phyloP scores from a whole-genome alignment of 371 early-diverging fungal genomes.

The Lichtheimia ramosa region DNA sequence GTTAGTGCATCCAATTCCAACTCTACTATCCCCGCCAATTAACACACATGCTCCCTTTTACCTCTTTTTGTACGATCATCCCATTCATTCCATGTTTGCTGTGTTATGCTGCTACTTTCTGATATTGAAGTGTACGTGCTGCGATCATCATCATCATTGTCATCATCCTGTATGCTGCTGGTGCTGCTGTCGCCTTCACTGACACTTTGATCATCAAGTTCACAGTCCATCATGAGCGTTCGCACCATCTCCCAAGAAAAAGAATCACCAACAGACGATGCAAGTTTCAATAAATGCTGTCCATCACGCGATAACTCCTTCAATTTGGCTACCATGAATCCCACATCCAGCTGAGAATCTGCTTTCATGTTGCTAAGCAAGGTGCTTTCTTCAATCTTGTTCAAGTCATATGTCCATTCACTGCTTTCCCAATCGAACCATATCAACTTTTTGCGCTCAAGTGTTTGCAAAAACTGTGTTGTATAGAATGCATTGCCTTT shows the following conservation, averaged over 20 bases:
- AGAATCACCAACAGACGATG: slow-evolving; percentile 43
- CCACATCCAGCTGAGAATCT: slow-evolving; percentile 34
- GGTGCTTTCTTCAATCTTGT: slow-evolving; percentile 22
- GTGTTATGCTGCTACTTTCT: no score
- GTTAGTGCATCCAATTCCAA: background rate
- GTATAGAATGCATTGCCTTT: slow-evolving; percentile 47
- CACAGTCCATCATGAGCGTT: slow-evolving; percentile 33
- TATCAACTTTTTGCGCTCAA: slow-evolving; percentile 45
- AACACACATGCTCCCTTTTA: no score
- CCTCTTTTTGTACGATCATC: no score
- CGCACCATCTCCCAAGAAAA: slow-evolving; percentile 45
- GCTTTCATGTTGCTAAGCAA: slow-evolving; percentile 5
- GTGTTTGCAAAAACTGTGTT: slow-evolving; percentile 30
- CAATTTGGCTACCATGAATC: slow-evolving; percentile 29
- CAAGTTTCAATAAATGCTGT: slow-evolving; percentile 40
- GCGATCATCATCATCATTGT: no score
- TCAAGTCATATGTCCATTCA: slow-evolving; percentile 42
- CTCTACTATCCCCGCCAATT: no score
- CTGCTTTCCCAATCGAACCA: slow-evolving; percentile 51
- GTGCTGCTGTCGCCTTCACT: background rate
- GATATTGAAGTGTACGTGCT: no score
- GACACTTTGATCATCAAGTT: background rate
- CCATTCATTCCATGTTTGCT: no score
- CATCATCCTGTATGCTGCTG: background rate
- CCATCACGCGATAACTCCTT: slow-evolving; percentile 40